Evolutionary conservation across 2,329 filamentous ascomycete genomes (phyloP).

Genomic region (Ophiostoma quercus): DNA sequence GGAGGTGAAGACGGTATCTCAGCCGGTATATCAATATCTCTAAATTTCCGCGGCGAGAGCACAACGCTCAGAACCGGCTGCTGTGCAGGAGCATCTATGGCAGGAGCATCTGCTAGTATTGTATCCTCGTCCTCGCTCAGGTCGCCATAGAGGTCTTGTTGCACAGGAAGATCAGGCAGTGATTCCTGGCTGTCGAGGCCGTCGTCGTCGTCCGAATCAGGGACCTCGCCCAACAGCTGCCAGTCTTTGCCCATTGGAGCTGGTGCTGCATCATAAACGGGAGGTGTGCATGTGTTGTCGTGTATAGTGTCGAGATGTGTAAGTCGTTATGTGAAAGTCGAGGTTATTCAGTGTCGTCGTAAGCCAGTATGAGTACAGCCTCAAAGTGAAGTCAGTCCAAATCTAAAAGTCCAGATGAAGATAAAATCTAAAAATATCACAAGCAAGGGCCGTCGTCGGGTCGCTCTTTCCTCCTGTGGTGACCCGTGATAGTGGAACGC

Average conservation of each 20-base stretch:
- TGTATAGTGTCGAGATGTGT: too few relatives aligned
- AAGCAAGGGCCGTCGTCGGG: conserved; percentile 10
- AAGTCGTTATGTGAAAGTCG: neutral
- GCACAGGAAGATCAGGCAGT: neutral
- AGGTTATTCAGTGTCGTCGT: too few relatives aligned
- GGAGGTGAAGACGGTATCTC: neutral
- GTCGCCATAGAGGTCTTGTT: neutral
- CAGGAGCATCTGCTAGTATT: neutral
- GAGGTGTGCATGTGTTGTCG: conserved; percentile 5
- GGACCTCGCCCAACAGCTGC: conserved; percentile 43
- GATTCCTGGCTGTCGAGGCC: conserved; percentile 35
- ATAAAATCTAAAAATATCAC: neutral
- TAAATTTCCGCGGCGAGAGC: neutral
- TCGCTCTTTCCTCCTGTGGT: conserved; percentile 6
- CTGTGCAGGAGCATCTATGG: neutral
- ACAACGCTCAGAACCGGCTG: neutral
- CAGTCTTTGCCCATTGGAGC: conserved; percentile 38
- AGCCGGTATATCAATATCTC: neutral
- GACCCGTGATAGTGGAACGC: conserved; percentile 19
- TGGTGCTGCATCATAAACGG: conserved; percentile 32
- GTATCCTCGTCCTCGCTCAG: neutral
- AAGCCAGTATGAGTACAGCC: neutral
- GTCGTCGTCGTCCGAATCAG: conserved; percentile 42
- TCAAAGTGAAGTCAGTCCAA: neutral
- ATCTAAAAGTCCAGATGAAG: neutral